Base-by-base conservation (phyloP, 306 rosid species). In the Castanea sativa region DNA sequence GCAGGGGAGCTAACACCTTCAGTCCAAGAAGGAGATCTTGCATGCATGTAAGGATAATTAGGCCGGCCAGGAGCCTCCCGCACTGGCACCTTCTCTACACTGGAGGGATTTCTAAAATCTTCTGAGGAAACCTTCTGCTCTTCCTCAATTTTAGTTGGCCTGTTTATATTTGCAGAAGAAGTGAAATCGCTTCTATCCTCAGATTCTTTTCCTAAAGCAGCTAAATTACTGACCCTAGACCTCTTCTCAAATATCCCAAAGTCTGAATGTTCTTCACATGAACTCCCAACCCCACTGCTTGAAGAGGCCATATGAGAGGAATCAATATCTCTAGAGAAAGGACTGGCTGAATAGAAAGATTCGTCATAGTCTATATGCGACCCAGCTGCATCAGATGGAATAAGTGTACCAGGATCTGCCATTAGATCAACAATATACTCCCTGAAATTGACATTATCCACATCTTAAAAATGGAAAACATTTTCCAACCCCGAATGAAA, bases 381-480 rank as follows among this genome's bases (percentile, higher is more conserved):
- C 68, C 91, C 92, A 75, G 87, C 90, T 73, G 83, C 88, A 82
- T 95, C 96, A 61, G 94, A 79, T 73, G 99, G 99, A 89, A 95
- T 93, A 73, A 95, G 99, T 29, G 98, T 89, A 74, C 99, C 99
- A 6, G 99, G 99, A 85, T 89, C 98, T 71, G 98, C 97, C 98
- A 95, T 93, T 70, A 95, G 90, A 87, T 95, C 99, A 80, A 95
- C 92, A 78, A 95, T 90, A 87, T 89, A 93, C 91, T 95, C 99
- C 97, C 99, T 95, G 92, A 88, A 93, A 95, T 80, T 82, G 76
- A 85, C 16, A 81, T 63, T 41, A 83, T n/a, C 52, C 71, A 83
- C 69, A 74, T 86, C 80, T 79, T 82, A 83, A 61, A 74, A 76
- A 78, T 19, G 76, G 70, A 70, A 53, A 79, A 77, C 55, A 23